Evolutionary conservation across 2,329 filamentous ascomycete species (phyloP).

Genomic region (Arthrobotrys sinensis): DNA sequence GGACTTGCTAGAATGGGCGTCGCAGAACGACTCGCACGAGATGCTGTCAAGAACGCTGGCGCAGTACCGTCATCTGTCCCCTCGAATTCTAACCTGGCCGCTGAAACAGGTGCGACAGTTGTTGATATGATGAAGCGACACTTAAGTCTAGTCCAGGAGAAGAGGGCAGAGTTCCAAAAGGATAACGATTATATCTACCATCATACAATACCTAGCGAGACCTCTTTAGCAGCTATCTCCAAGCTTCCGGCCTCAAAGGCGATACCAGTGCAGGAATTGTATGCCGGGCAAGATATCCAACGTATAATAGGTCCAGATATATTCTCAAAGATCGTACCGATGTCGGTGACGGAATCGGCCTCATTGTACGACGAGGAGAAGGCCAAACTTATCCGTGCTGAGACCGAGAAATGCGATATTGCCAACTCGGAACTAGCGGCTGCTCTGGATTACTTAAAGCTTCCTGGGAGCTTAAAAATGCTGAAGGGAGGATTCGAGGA

Average conservation of each 20-base stretch:
- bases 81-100: slow-evolving; percentile 83
- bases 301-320: slow-evolving; percentile 96
- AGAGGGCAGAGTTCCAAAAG: slow-evolving; percentile 81
- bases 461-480: slow-evolving; percentile 90
- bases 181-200: slow-evolving; percentile 99
- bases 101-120: slow-evolving; percentile 82
- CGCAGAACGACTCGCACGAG: slow-evolving; percentile 83
- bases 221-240: slow-evolving; percentile 82
- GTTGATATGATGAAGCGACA: slow-evolving; percentile 89
- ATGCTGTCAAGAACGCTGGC: slow-evolving; percentile 82
- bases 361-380: slow-evolving; percentile 99
- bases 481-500: slow-evolving; percentile 94
- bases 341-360: slow-evolving; percentile 95
- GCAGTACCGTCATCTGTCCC: slow-evolving; percentile 85
- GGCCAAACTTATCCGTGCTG: slow-evolving; percentile 91
- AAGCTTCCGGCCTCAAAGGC: slow-evolving; percentile 96
- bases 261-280: slow-evolving; percentile 95
- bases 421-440: slow-evolving; percentile 97
- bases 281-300: slow-evolving; percentile 96
- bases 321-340: slow-evolving; percentile 95
- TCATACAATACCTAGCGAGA: slow-evolving; percentile 88
- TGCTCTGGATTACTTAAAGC: slow-evolving; percentile 90
- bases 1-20: slow-evolving; percentile 86
- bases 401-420: slow-evolving; percentile 91
- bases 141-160: slow-evolving; percentile 83